Evolutionary conservation across 2,329 filamentous ascomycete genomes (phyloP), one percentile per base, ranked within the genome.

Genomic region (Bipolaris sorokiniana): DNA sequence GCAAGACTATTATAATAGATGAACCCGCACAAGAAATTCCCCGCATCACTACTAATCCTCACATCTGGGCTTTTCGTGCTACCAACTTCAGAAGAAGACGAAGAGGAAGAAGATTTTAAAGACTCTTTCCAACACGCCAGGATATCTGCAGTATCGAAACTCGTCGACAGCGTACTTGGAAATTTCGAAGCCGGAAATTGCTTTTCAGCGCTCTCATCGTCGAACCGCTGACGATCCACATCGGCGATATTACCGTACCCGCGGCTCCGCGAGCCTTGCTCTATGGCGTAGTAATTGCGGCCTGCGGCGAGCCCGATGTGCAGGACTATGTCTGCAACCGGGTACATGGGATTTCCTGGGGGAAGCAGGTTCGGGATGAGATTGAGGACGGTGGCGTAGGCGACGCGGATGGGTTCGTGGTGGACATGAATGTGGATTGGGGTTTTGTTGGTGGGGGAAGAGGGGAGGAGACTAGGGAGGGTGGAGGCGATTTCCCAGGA

Each of bases 281-380:
- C 76, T 18, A 77, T 60, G n/a, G 74, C 71, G 58, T 68, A 78
- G 63, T 69, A 76, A 5, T 60, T 58, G 1, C 74, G 68, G 37
- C 69, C 66, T 20, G 76, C 73, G 7, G 76, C 75, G 18, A 78
- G 70, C 1, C 76, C 75, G 31, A 78, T 76, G 56, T 78, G 76
- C 3, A 78, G 62, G 51, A 76, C 59, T 9, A 77, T 70, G 44
- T 74, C 69, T 38, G 73, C 66, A 1, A 44, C 11, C 1, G 69
- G 69, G 16, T 56, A 48, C 20, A 63, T 46, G n/a, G 58, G 56
- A 31, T 62, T 68, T 5, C 18, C 23, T 0, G 68, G 65, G 7
- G 69, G 63, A 2, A 76, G 66, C n/a, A 77, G 62, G 1, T 46
- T 61, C 3, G 74, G 73, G 7, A 74, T 40, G 1, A 71, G 52